Conservation (phyloP, 2,329 filamentous ascomycete species). For the Aspergillus sclerotialis region DNA sequence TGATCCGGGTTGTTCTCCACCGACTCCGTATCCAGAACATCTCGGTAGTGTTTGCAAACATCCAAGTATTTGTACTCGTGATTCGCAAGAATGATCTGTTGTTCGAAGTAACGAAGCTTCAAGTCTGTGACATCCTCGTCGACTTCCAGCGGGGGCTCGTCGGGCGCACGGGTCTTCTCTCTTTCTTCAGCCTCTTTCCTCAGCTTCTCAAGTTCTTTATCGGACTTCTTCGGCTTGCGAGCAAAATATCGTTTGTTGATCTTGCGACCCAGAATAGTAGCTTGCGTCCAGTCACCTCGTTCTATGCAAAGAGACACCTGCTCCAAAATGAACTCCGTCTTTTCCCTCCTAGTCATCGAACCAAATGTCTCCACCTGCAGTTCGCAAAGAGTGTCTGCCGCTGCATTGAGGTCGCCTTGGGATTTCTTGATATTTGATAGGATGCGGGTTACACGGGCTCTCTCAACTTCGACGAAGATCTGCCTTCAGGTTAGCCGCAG, state of each 20-base stretch:
- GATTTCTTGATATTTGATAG: slow-evolving; percentile 96
- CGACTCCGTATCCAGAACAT: slow-evolving; percentile 91
- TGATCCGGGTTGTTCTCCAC: slow-evolving; percentile 85
- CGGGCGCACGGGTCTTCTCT: slow-evolving; percentile 70
- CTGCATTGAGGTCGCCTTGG: slow-evolving; percentile 84
- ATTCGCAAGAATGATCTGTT: slow-evolving; percentile 92
- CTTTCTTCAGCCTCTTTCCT: slow-evolving; percentile 71
- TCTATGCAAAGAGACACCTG: slow-evolving; percentile 94
- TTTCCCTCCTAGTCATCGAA: slow-evolving; percentile 93
- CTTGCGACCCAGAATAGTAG: slow-evolving; percentile 87
- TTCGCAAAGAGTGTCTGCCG: slow-evolving; percentile 90
- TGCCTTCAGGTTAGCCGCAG: slow-evolving; percentile 22
- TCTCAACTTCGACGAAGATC: slow-evolving; percentile 99
- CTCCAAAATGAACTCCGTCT: slow-evolving; percentile 96
- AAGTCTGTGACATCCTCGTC: slow-evolving; percentile 91
- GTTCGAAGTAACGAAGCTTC: slow-evolving; percentile 93
- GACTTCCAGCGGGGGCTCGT: slow-evolving; percentile 66
- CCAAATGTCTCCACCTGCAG: slow-evolving; percentile 98
- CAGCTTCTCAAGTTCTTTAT: slow-evolving; percentile 85
- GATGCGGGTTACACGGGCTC: slow-evolving; percentile 88
- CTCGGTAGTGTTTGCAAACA: slow-evolving; percentile 95
- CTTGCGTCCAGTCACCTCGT: slow-evolving; percentile 92
- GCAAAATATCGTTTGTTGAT: slow-evolving; percentile 91
- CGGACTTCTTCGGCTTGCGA: slow-evolving; percentile 82
- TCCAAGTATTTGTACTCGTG: slow-evolving; percentile 97